phyloP scores from a whole-genome alignment of 495 filamentous ascomycete genomes.

The Penicillium ucsense region DNA sequence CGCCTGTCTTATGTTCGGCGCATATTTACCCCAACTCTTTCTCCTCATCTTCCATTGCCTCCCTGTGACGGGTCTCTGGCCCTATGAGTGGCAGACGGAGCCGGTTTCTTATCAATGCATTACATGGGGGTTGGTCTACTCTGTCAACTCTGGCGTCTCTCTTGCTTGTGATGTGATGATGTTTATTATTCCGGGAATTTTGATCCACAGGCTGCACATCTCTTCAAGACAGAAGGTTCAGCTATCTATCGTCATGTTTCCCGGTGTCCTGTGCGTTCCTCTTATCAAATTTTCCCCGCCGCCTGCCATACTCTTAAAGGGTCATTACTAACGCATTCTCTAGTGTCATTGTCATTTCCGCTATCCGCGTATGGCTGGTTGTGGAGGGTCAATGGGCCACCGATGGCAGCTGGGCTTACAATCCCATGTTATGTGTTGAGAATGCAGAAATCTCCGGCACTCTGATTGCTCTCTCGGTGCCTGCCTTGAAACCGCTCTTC shows the following conservation, averaged over 20 bases:
- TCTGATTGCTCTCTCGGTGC: slow-evolving; percentile 35
- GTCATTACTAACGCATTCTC: too few relatives aligned
- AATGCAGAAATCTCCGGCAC: slow-evolving; percentile 35
- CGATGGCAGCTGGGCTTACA: slow-evolving; percentile 37
- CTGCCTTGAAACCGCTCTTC: slow-evolving; percentile 34
- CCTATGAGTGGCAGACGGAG: slow-evolving; percentile 31
- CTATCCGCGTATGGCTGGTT: slow-evolving; percentile 33
- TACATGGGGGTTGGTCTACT: slow-evolving; percentile 35
- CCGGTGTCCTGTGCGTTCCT: slow-evolving; percentile 31
- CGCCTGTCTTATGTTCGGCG: slow-evolving; percentile 23
- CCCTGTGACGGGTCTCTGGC: slow-evolving; percentile 39
- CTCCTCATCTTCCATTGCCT: slow-evolving; percentile 36
- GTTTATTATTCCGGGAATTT: slow-evolving; percentile 32
- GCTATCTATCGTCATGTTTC: slow-evolving; percentile 32
- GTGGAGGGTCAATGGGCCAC: slow-evolving; percentile 27
- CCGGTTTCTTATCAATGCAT: slow-evolving; percentile 25
- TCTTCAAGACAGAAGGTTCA: slow-evolving; percentile 25
- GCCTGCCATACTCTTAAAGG: not conserved
- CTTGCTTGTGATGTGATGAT: slow-evolving; percentile 35
- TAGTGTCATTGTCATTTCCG: slow-evolving; percentile 35
- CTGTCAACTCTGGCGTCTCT: slow-evolving; percentile 32
- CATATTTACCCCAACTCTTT: slow-evolving; percentile 33
- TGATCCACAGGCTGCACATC: slow-evolving; percentile 29
- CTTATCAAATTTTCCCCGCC: too few relatives aligned
- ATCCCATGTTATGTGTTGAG: slow-evolving; percentile 35